Percentiles rank a stretch among this genome's conserved stretches.
Conservation (phyloP, 2,329 filamentous ascomycete species). For the Aspergillus phoenicis region DNA sequence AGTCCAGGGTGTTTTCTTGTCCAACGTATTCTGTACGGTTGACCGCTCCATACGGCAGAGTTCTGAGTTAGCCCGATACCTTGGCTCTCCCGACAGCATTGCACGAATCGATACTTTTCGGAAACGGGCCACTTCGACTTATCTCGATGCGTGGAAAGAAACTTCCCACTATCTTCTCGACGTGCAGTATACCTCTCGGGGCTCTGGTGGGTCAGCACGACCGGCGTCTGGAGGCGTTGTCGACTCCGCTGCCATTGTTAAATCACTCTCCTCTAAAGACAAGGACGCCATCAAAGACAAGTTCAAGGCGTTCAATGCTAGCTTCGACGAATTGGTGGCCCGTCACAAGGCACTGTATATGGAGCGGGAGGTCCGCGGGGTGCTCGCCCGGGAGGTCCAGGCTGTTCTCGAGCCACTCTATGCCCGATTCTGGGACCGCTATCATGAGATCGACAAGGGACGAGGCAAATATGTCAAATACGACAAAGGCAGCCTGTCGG, state of each 20-base stretch:
- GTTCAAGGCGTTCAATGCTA: slow-evolving; percentile 85
- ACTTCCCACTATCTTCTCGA: slow-evolving; percentile 83
- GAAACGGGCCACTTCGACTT: slow-evolving; percentile 80
- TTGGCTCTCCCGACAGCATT: slow-evolving; percentile 64
- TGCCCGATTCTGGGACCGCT: slow-evolving; percentile 92
- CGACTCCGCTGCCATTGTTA: slow-evolving; percentile 82
- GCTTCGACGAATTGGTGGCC: slow-evolving; percentile 84
- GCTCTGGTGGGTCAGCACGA: slow-evolving; percentile 53
- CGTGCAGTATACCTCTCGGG: slow-evolving; percentile 84
- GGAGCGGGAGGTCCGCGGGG: slow-evolving; percentile 83
- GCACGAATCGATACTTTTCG: slow-evolving; percentile 77
- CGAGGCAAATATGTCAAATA: slow-evolving; percentile 99
- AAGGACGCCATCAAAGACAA: slow-evolving; percentile 96
- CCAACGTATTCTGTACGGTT: slow-evolving; percentile 82
- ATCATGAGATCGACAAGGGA: slow-evolving; percentile 96
- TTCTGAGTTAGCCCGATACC: slow-evolving; percentile 70
- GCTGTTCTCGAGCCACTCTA: slow-evolving; percentile 93
- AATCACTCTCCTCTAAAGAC: slow-evolving; percentile 82
- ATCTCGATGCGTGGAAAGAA: slow-evolving; percentile 86
- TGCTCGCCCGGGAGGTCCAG: slow-evolving; percentile 82
- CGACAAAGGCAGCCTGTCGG: slow-evolving; percentile 79
- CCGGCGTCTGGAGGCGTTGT: slow-evolving; percentile 67
- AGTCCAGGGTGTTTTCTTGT: slow-evolving; percentile 82
- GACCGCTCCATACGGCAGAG: slow-evolving; percentile 79
- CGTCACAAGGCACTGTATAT: slow-evolving; percentile 83